A percentile compares a stretch with the other conserved stretches of the same genome.
Conservation (phyloP, 768 basidiomycete species). For the Lactarius trivialis region DNA sequence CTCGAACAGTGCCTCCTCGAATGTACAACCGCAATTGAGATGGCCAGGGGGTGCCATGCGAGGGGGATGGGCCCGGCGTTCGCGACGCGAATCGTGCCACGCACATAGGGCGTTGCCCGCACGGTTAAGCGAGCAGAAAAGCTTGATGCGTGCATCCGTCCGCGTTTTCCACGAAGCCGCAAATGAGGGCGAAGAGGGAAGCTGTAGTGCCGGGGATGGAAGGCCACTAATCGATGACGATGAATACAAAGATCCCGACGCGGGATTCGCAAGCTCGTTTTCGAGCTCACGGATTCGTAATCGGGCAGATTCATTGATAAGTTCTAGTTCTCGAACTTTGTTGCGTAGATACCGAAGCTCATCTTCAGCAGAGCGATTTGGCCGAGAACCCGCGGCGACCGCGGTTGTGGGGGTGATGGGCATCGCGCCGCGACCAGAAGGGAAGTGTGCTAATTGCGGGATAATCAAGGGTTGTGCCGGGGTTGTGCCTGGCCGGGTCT, state of each 20-base stretch:
- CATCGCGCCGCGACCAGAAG: conserved; percentile 27
- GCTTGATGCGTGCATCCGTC: conserved; percentile 62
- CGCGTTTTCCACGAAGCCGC: conserved; percentile 62
- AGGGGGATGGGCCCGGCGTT: conserved; percentile 70
- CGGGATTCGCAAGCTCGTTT: conserved; percentile 35
- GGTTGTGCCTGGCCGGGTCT: conserved; percentile 13
- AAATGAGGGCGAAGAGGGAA: conserved; percentile 40
- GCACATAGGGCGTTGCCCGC: conserved; percentile 86
- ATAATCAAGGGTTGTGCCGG: conserved; percentile 16
- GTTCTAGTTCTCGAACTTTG: conserved; percentile 58
- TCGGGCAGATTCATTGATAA: conserved; percentile 45
- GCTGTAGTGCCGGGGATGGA: conserved; percentile 30
- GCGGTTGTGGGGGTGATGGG: conserved; percentile 25
- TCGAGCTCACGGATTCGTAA: conserved; percentile 45
- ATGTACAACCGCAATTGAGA: conserved; percentile 83
- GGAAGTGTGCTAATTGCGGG: conserved; percentile 21
- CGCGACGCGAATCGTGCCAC: conserved; percentile 85
- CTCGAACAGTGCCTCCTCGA: conserved; percentile 81
- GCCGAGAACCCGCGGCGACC: conserved; percentile 22
- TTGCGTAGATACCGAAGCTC: conserved; percentile 52
- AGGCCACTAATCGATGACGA: conserved; percentile 25
- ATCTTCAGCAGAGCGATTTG: conserved; percentile 33
- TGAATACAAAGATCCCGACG: conserved; percentile 21
- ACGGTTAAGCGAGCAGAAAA: conserved; percentile 76
- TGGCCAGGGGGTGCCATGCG: conserved; percentile 71